Percentiles rank a stretch among this genome's conserved stretches.
These are phyloP conservation scores for Venturia aucupariae DNA, from an alignment of 2,329 filamentous ascomycete species.

Conservation along the genomic window DNA sequence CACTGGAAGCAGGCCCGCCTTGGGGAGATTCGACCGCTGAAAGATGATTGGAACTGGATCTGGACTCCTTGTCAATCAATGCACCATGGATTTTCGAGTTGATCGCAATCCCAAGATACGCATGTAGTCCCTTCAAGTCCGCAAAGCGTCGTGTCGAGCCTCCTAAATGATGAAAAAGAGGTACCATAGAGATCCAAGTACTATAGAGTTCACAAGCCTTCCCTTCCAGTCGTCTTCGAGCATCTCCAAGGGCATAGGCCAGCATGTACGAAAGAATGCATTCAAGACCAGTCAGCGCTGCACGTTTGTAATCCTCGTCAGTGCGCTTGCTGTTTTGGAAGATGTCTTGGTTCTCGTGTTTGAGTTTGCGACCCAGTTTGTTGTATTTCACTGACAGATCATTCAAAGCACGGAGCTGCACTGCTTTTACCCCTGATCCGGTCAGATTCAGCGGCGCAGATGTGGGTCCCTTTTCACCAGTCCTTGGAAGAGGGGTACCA, in stretches of 20 bases:
- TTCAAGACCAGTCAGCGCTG: slow-evolving; percentile 36
- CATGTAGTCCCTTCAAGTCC: slow-evolving; percentile 33
- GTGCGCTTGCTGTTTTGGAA: slow-evolving; percentile 17
- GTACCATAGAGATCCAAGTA: slow-evolving; percentile 21
- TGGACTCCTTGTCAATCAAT: slow-evolving; percentile 22
- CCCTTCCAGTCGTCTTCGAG: slow-evolving; percentile 23
- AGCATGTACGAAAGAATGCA: slow-evolving; percentile 36
- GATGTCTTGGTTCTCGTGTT: slow-evolving; percentile 27
- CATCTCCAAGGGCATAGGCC: slow-evolving; percentile 27
- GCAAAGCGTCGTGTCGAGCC: slow-evolving; percentile 26
- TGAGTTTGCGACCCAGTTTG: slow-evolving; percentile 35
- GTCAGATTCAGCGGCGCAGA: slow-evolving; percentile 25
- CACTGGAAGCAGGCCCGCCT: slow-evolving; percentile 3
- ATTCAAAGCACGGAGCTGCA: slow-evolving; percentile 28
- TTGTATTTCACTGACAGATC: slow-evolving; percentile 32
- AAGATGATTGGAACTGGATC: slow-evolving; percentile 14
- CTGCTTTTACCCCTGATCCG: slow-evolving; percentile 18
- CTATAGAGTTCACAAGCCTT: slow-evolving; percentile 26
- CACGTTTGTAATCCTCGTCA: slow-evolving; percentile 28
- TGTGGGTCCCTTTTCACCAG: slow-evolving; percentile 20
- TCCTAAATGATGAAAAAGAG: slow-evolving; percentile 26
- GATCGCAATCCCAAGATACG: slow-evolving; percentile 32
- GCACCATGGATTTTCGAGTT: slow-evolving; percentile 29
- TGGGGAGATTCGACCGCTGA: slow-evolving; percentile 21
- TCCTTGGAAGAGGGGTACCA: slow-evolving; percentile 3